Evolutionary conservation across 768 basidiomycete genomes (phyloP).

Genomic region (Mycena alexandri): DNA sequence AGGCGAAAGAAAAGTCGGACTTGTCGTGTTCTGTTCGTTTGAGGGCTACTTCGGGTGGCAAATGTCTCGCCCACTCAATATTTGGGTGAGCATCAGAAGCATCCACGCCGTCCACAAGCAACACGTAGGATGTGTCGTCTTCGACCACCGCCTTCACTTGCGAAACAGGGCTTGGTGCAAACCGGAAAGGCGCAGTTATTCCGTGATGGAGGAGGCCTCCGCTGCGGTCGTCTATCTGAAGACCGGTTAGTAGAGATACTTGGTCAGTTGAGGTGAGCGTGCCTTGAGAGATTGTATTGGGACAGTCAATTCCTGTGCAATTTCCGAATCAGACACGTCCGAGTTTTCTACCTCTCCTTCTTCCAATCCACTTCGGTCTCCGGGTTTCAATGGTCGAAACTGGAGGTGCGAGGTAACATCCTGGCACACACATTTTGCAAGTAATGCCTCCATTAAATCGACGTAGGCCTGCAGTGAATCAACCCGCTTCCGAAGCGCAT

Average conservation of each 20-base stretch:
- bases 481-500: slow-evolving; percentile 32
- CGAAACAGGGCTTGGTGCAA: slow-evolving; percentile 1
- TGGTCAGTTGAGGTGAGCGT: too few relatives aligned
- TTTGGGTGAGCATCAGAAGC: neutral
- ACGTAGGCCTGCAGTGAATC: slow-evolving; percentile 29
- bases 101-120: slow-evolving; percentile 31
- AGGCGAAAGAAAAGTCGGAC: slow-evolving; percentile 35
- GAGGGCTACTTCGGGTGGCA: slow-evolving; percentile 23
- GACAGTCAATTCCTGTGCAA: slow-evolving; percentile 27
- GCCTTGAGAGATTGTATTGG: slow-evolving; percentile 30
- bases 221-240: slow-evolving; percentile 29
- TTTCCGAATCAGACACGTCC: slow-evolving; percentile 29
- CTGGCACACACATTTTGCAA: slow-evolving; percentile 32
- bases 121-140: slow-evolving; percentile 22
- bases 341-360: neutral
- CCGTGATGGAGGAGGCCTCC: slow-evolving; percentile 28
- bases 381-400: slow-evolving; percentile 4
- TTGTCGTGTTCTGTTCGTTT: slow-evolving; percentile 37
- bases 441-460: slow-evolving; percentile 15
- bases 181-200: slow-evolving; percentile 18
- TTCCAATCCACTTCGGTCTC: neutral
- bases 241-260: neutral
- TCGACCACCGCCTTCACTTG: neutral
- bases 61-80: slow-evolving; percentile 35
- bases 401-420: slow-evolving; percentile 24